Evolutionary conservation across 208 protist species (phyloP), one percentile per base, ranked within the genome.

Genomic region (Trichomonas tenax): DNA sequence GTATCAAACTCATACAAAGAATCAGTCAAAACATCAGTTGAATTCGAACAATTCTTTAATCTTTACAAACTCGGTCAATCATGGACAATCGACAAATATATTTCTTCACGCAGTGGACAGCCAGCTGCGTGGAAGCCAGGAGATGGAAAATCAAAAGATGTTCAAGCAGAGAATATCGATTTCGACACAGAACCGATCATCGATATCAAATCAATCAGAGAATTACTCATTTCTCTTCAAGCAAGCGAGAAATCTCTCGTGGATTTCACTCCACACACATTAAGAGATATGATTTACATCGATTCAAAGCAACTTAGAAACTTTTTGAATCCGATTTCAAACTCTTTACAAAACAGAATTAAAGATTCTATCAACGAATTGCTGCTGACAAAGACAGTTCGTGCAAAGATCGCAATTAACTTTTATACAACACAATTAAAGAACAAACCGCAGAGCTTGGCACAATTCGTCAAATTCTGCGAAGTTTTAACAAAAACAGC

Each of bases 121-220:
- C 44, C 86, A 36, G 17, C 17, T 21, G 44, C 41, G 11, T 72
- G 58, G 58, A 38, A 48, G 14, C 40, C 86, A 48, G 44, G 82
- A 41, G 58, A 72, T 72, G 58, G 58, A 31, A 72, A 72, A 72
- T 46, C 38, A 21, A 84, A 84, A 41, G 36, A 84, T 84, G 15
- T 10, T 10, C 8, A 51, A 51, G 86, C 40, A 51, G 40, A 38
- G 21, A 48, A 44, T 48, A 93, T 93, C n/a, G 45, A 93, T 51
- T 51, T 93, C 51, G 86, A 93, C 46, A 44, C 41, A 38, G 86
- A 93, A 93, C 86, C 86, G 38, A 93, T 93, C 44, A 44, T 93
- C 31, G n/a, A 93, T 21, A 93, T 93, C 1, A 48, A 41, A 51
- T 34, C 15, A 36, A 41, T 93, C 17, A 93, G 44, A 51, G 14